Conservation (phyloP, 1,284 basidiomycete species). For the Bjerkandera adusta region DNA sequence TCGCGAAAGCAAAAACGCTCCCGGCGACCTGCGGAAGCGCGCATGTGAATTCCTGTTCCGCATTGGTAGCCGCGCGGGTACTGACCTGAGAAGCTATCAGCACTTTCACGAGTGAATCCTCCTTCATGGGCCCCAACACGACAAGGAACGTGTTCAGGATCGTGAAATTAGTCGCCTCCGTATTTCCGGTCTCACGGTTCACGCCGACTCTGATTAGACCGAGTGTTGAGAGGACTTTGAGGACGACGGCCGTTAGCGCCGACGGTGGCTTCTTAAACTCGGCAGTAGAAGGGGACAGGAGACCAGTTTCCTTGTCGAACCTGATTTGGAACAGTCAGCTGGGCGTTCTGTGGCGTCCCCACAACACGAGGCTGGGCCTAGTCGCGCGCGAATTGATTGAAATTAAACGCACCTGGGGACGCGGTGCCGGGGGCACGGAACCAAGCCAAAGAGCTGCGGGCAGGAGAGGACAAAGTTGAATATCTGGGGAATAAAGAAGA, state of each 20-base stretch:
- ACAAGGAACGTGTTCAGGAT: slow-evolving; percentile 84
- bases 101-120: slow-evolving; percentile 72
- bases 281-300: slow-evolving; percentile 73
- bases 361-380: slow-evolving; percentile 12
- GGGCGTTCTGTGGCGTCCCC: background rate
- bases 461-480: slow-evolving; percentile 96
- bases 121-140: slow-evolving; percentile 76
- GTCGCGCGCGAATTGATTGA: slow-evolving; percentile 2
- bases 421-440: slow-evolving; percentile 92
- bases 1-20: slow-evolving; percentile 75
- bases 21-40: slow-evolving; percentile 50
- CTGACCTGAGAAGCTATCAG: slow-evolving; percentile 72
- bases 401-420: slow-evolving; percentile 70
- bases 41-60: background rate
- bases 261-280: slow-evolving; percentile 54
- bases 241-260: slow-evolving; percentile 47
- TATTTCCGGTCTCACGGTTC: slow-evolving; percentile 50
- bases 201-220: slow-evolving; percentile 67
- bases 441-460: slow-evolving; percentile 92
- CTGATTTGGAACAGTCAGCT: slow-evolving; percentile 36
- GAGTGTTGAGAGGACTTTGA: slow-evolving; percentile 58
- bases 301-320: slow-evolving; percentile 69
- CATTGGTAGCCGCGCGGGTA: background rate
- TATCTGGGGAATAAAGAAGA: slow-evolving; percentile 98
- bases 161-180: slow-evolving; percentile 82